Percentiles rank a stretch among this genome's conserved stretches.
Conservation (phyloP, 257 asterid genomes). For the Przewalskia tangutica region DNA sequence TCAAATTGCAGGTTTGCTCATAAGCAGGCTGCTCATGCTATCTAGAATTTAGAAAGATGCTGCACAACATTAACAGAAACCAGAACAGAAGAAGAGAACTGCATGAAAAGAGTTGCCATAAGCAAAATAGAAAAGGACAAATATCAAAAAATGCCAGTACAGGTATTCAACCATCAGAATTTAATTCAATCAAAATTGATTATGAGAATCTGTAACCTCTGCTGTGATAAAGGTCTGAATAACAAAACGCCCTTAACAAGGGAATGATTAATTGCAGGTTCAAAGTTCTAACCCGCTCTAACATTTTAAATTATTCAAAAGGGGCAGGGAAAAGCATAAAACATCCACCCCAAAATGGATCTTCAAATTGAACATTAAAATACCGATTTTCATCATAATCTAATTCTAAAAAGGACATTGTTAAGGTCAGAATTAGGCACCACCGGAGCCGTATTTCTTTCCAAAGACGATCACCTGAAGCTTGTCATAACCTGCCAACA, state of each 20-base stretch:
- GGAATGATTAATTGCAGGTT: conserved; percentile 16
- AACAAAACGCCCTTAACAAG: conserved; percentile 1
- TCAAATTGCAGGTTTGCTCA: no score
- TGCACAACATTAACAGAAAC: neutral
- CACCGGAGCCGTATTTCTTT: conserved; percentile 10
- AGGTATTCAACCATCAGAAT: neutral
- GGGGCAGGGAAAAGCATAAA: neutral
- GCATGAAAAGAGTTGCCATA: neutral
- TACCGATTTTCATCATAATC: conserved; percentile 5
- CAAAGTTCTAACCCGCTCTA: conserved; percentile 3
- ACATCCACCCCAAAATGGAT: neutral
- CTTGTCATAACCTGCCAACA: conserved; percentile 7
- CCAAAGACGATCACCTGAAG: conserved; percentile 9
- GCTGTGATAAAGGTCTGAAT: neutral
- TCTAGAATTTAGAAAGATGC: neutral
- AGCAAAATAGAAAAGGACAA: neutral
- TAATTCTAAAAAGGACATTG: neutral
- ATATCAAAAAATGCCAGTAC: neutral
- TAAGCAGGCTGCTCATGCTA: neutral
- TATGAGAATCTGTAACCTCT: conserved; percentile 9
- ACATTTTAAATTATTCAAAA: conserved; percentile 20
- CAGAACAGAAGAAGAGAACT: neutral
- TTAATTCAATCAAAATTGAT: neutral
- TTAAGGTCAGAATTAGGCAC: neutral
- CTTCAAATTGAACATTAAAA: neutral